Percentiles rank a stretch among this genome's conserved stretches.
Conservation (phyloP, 164 flowering plant genomes). For the Dillenia turbinata region DNA sequence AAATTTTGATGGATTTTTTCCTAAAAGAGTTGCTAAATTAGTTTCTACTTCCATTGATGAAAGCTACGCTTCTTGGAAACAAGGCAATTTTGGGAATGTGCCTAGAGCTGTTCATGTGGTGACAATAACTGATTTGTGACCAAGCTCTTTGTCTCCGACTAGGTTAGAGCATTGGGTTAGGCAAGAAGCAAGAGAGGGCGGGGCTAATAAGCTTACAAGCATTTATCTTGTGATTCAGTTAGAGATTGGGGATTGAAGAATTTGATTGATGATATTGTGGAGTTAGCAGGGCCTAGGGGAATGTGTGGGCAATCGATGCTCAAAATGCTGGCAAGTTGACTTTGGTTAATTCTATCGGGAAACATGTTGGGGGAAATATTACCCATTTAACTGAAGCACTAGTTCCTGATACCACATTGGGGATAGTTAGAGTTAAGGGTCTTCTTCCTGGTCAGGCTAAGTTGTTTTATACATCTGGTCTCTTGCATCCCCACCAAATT, state of each 20-base stretch:
- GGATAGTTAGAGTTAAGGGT: slow-evolving; percentile 87
- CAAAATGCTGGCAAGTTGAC: slow-evolving; percentile 98
- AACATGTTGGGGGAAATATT: slow-evolving; percentile 48
- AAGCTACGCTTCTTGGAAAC: slow-evolving; percentile 69
- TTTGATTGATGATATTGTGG: slow-evolving; percentile 67
- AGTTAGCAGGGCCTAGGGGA: slow-evolving; percentile 73
- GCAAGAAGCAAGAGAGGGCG: slow-evolving; percentile 74
- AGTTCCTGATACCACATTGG: slow-evolving; percentile 93
- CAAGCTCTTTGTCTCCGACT: slow-evolving; percentile 59
- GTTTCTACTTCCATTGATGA: slow-evolving; percentile 68
- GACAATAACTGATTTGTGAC: slow-evolving; percentile 85
- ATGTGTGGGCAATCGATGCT: slow-evolving; percentile 93
- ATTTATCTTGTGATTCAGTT: slow-evolving; percentile 79
- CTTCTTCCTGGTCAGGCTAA: slow-evolving; percentile 72
- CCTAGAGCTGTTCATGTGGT: slow-evolving; percentile 83
- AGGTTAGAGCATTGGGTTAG: slow-evolving; percentile 88
- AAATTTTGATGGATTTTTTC: slow-evolving; percentile 93
- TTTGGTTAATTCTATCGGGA: slow-evolving; percentile 77
- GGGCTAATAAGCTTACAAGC: slow-evolving; percentile 59
- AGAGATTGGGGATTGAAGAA: slow-evolving; percentile 84
- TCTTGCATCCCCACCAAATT: slow-evolving; percentile 81
- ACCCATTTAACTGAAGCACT: slow-evolving; percentile 84
- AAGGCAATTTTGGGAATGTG: slow-evolving; percentile 82
- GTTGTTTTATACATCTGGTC: slow-evolving; percentile 93
- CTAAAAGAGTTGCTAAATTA: slow-evolving; percentile 58